Evolutionary conservation across 805 yeast genomes (phyloP).

Genomic region (Nakazawaea holstii): DNA sequence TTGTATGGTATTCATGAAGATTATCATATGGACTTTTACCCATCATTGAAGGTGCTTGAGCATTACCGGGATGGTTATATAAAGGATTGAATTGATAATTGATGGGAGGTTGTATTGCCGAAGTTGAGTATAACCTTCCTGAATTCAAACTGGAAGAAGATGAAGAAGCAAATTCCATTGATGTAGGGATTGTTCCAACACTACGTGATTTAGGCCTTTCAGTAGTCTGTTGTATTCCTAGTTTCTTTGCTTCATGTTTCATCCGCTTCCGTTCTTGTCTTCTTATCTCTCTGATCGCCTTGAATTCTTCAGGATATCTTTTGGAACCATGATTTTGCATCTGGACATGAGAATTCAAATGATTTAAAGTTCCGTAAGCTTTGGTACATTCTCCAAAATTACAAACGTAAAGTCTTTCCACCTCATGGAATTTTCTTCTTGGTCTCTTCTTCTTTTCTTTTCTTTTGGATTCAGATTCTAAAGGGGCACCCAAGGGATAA

Average conservation of each 20-base stretch:
- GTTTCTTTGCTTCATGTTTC: slow-evolving; percentile 4
- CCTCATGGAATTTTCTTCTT: slow-evolving; percentile 49
- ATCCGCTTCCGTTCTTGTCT: slow-evolving; percentile 23
- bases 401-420: slow-evolving; percentile 49
- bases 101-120: too few species aligned
- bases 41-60: too few species aligned
- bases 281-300: slow-evolving; percentile 39
- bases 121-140: too few species aligned
- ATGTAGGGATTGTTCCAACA: neutral
- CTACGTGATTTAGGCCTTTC: neutral
- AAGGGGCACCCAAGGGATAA: neutral
- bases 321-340: slow-evolving; percentile 51
- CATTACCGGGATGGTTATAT: too few species aligned
- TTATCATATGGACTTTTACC: too few species aligned
- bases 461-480: neutral
- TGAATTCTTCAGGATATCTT: slow-evolving; percentile 50
- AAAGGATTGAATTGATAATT: too few species aligned
- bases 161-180: neutral
- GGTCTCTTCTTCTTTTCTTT: slow-evolving; percentile 32
- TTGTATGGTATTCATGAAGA: too few species aligned
- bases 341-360: slow-evolving; percentile 49
- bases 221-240: neutral
- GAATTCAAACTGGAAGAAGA: neutral
- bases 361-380: slow-evolving; percentile 57
- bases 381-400: slow-evolving; percentile 41